phyloP scores from a whole-genome alignment of 768 basidiomycete genomes.

The Albatrellus ellisii region DNA sequence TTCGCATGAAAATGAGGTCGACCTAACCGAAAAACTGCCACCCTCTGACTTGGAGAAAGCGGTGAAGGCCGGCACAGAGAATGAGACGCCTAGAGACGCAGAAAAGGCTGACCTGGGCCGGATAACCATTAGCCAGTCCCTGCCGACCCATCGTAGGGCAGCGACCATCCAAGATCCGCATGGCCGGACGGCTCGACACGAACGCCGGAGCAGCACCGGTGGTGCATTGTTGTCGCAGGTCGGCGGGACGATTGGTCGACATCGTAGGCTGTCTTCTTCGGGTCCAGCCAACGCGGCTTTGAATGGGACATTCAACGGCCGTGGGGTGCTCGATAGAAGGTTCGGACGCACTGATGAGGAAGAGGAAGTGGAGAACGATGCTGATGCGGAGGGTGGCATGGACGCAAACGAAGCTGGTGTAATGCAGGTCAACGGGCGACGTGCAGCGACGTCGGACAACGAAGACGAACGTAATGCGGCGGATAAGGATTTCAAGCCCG shows the following conservation, averaged over 20 bases:
- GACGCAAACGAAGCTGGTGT: constrained; percentile 12
- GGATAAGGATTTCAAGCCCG: constrained; percentile 81
- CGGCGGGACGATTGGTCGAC: constrained; percentile 49
- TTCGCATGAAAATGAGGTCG: constrained; percentile 2
- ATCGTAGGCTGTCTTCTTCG: constrained; percentile 61
- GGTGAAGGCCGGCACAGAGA: constrained; percentile 3
- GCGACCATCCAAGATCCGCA: constrained; percentile 64
- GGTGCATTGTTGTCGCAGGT: constrained; percentile 37
- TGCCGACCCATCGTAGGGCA: constrained; percentile 51
- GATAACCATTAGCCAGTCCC: constrained; percentile 31
- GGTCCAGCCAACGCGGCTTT: no score
- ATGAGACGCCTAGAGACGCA: constrained; percentile 10
- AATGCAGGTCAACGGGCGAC: no score
- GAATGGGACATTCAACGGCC: constrained; percentile 24
- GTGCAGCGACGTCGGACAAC: background rate
- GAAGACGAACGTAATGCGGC: constrained; percentile 6
- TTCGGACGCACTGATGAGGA: constrained; percentile 41
- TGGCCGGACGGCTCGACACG: constrained; percentile 40
- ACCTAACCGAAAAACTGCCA: no score
- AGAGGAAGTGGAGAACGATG: constrained; percentile 19
- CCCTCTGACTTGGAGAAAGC: constrained; percentile 4
- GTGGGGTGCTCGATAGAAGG: constrained; percentile 26
- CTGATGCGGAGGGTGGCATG: constrained; percentile 4
- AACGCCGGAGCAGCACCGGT: constrained; percentile 67
- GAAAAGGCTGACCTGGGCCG: constrained; percentile 19